Conservation (phyloP, 768 basidiomycete genomes). For the Phlebiopsis gigantea region DNA sequence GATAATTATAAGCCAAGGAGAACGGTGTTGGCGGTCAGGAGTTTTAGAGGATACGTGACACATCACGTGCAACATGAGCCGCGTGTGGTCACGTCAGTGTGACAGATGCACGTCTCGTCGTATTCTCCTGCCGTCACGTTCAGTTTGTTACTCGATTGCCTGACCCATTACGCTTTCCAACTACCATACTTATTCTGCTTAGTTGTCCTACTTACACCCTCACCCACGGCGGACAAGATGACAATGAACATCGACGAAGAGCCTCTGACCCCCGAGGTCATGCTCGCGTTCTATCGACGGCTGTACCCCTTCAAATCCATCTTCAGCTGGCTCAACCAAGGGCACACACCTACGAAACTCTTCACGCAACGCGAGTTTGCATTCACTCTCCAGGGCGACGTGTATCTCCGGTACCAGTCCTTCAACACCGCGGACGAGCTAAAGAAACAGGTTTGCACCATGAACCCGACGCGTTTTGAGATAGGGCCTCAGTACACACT, state of each 20-base stretch:
- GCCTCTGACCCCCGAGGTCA: conserved; percentile 49
- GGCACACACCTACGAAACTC: conserved; percentile 68
- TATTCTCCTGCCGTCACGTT: too few relatives aligned
- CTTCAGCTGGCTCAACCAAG: conserved; percentile 94
- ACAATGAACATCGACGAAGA: conserved; percentile 11
- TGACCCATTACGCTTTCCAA: neutral
- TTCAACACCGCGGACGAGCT: conserved; percentile 83
- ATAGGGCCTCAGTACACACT: conserved; percentile 93
- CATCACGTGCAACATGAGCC: neutral
- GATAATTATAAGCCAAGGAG: too few relatives aligned
- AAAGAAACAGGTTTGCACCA: conserved; percentile 79
- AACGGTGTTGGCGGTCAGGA: too few relatives aligned
- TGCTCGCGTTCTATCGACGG: conserved; percentile 79
- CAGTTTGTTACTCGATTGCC: neutral
- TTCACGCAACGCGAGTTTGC: conserved; percentile 96
- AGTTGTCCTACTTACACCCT: neutral
- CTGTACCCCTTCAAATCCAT: conserved; percentile 94
- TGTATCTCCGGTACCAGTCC: conserved; percentile 93
- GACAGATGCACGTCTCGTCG: neutral
- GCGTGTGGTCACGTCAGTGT: neutral
- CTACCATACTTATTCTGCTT: neutral
- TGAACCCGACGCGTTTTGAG: conserved; percentile 93
- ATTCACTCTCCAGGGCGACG: conserved; percentile 86
- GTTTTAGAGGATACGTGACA: too few relatives aligned
- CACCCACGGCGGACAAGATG: neutral